phyloP scores from a whole-genome alignment of 1,284 basidiomycete genomes.

The Amylostereum chailletii region DNA sequence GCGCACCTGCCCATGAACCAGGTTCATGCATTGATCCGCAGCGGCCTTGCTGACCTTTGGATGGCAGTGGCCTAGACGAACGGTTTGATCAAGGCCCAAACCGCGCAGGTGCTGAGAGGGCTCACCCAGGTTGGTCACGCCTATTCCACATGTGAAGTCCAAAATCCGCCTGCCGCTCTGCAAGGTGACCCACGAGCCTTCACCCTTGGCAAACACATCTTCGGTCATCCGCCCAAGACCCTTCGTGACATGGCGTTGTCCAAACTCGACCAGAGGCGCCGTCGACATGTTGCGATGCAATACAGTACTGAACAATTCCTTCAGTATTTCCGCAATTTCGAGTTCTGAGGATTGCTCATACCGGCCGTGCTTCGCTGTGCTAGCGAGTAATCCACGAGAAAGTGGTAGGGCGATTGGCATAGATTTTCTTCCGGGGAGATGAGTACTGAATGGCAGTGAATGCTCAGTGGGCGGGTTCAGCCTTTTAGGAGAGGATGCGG shows the following conservation, averaged over 20 bases:
- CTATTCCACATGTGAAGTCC: constrained; percentile 85
- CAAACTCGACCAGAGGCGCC: constrained; percentile 30
- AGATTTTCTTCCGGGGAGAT: too few relatives aligned
- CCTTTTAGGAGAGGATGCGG: too few relatives aligned
- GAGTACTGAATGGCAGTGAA: too few relatives aligned
- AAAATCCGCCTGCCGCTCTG: constrained; percentile 66
- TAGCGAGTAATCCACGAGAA: too few relatives aligned
- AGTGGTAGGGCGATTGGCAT: too few relatives aligned
- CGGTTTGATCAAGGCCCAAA: neutral
- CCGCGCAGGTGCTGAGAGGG: constrained; percentile 1
- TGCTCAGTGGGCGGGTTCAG: too few relatives aligned
- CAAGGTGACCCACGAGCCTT: constrained; percentile 69
- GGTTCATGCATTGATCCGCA: constrained; percentile 73
- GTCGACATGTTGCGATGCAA: constrained; percentile 6
- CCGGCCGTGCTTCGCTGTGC: too few relatives aligned
- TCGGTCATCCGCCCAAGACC: constrained; percentile 63
- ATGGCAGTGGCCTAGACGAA: constrained; percentile 70
- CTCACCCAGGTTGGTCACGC: constrained; percentile 71
- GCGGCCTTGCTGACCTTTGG: constrained; percentile 82
- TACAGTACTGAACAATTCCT: too few relatives aligned
- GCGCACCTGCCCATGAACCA: constrained; percentile 70
- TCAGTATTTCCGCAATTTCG: too few relatives aligned
- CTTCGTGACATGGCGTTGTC: constrained; percentile 58
- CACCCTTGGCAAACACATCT: constrained; percentile 69
- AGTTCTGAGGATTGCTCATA: too few relatives aligned